Evolutionary conservation across 352 stramenopile species (phyloP), one percentile per base, ranked within the genome.

Genomic region (Phytophthora ramorum): DNA sequence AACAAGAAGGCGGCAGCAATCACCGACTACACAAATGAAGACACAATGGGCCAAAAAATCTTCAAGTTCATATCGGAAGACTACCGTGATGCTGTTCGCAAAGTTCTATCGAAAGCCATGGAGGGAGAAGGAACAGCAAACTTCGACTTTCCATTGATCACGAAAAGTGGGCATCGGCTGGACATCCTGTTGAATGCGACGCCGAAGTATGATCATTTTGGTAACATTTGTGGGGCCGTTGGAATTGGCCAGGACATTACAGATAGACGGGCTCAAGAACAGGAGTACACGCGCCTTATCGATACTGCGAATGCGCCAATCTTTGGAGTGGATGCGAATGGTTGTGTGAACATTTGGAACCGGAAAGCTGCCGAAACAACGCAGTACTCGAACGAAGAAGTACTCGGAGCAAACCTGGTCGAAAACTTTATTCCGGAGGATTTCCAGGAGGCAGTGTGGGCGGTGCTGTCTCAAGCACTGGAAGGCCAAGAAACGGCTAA

Each of bases 1-100:
- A 94, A 98, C 66, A 80, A 93, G 22, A 96, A 95, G 64, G 89
- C 85, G 5, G 79, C 83, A 13, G 87, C 86, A 14, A 87, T 93
- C 38, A 97, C 88, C n/a, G 90, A 95, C 38, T 97, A 94, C 63
- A 82, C 73, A 24, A 88, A 83, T 45, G 68, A 93, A 52, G 91
- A 98, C 54, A 91, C 92, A 4, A 87, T 97, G 35, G 91, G 85
- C 3, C 61, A 85, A 32, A 66, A 81, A 10, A 55, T 97, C 2
- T 86, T 96, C 12, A 78, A 83, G 43, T 93, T 96, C 46, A 93
- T 96, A 20, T 81, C 72, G 0, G 63, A 79, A 37, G 68, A 89
- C 22, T 81, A 87, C 43, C 62, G 72, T 9, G 50, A 75, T 28
- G 62, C 56, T 0, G 72, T 87, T 12, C 45, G 46, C 0, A 54